Percentiles rank a stretch among this genome's conserved stretches.
phyloP scores from a whole-genome alignment of 805 yeast genomes.

The Yamadazyma paraphyllophila region DNA sequence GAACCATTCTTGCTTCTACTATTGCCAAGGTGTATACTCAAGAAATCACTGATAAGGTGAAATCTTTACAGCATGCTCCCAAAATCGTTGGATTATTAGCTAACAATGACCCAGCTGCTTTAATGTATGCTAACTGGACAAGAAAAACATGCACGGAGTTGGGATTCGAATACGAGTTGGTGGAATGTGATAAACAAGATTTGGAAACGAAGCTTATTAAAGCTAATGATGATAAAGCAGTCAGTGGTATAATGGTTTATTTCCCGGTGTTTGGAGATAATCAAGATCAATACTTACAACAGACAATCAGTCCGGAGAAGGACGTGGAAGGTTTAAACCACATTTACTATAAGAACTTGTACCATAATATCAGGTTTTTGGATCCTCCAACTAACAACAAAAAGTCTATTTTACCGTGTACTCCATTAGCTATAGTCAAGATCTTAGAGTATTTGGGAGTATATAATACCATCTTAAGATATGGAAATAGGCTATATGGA shows the following conservation, averaged over 20 bases:
- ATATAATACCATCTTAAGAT: conserved; percentile 75
- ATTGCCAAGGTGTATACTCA: conserved; percentile 79
- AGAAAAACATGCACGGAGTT: conserved; percentile 81
- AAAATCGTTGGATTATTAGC: conserved; percentile 88
- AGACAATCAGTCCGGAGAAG: conserved; percentile 84
- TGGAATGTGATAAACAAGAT: conserved; percentile 73
- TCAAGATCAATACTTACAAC: conserved; percentile 95
- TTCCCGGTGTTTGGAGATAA: conserved; percentile 95
- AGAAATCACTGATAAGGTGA: conserved; percentile 64
- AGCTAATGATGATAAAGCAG: conserved; percentile 73
- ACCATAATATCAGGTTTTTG: conserved; percentile 84
- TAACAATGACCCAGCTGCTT: conserved; percentile 91
- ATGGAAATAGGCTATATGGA: conserved; percentile 92
- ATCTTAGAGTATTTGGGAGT: conserved; percentile 86
- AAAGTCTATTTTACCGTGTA: conserved; percentile 92
- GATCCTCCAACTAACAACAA: conserved; percentile 63
- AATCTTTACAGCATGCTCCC: conserved; percentile 56
- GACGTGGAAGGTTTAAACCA: conserved; percentile 96
- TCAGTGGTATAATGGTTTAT: conserved; percentile 94
- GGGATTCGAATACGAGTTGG: conserved; percentile 82
- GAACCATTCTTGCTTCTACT: conserved; percentile 81
- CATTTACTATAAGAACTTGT: conserved; percentile 87
- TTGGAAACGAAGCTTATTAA: conserved; percentile 78
- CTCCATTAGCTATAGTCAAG: conserved; percentile 93
- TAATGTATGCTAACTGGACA: conserved; percentile 95